These are phyloP conservation scores for Exsudoporus frostii DNA, from an alignment of 768 basidiomycete genomes.

Conservation along the genomic window DNA sequence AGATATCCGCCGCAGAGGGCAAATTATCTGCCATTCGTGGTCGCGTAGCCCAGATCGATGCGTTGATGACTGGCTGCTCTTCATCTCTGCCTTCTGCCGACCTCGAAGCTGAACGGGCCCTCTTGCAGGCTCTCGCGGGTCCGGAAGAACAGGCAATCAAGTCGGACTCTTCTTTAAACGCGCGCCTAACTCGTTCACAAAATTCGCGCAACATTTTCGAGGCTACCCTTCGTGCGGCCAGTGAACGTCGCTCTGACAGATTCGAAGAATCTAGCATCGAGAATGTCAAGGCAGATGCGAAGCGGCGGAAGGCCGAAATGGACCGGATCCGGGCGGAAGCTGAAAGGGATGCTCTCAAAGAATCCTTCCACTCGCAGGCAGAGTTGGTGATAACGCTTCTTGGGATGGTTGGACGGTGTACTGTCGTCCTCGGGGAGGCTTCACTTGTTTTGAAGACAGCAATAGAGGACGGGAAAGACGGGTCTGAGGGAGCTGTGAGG, in stretches of 20 bases:
- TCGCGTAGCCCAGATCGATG: conserved; percentile 58
- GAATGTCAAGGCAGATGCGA: conserved; percentile 68
- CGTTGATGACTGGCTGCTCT: conserved; percentile 34
- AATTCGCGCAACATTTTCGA: conserved; percentile 83
- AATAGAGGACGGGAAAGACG: conserved; percentile 33
- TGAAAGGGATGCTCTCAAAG: conserved; percentile 60
- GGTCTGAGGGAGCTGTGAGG: conserved; percentile 41
- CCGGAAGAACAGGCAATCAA: conserved; percentile 70
- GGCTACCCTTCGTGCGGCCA: conserved; percentile 78
- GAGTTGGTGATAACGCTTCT: conserved; percentile 67
- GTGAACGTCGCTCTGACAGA: conserved; percentile 75
- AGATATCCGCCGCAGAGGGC: conserved; percentile 63
- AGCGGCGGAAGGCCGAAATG: conserved; percentile 64
- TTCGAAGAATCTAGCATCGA: conserved; percentile 69
- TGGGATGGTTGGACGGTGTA: conserved; percentile 78
- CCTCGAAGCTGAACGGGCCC: conserved; percentile 67
- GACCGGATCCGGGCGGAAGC: conserved; percentile 64
- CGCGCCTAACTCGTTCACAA: conserved; percentile 60
- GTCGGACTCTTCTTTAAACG: conserved; percentile 54
- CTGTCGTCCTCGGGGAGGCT: conserved; percentile 64
- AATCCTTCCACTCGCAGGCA: conserved; percentile 62
- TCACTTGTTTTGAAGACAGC: conserved; percentile 42
- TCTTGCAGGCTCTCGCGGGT: conserved; percentile 61
- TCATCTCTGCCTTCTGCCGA: conserved; percentile 45
- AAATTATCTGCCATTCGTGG: conserved; percentile 63